Conservation (phyloP, 164 flowering plant species). For the Liquidambar formosana region DNA sequence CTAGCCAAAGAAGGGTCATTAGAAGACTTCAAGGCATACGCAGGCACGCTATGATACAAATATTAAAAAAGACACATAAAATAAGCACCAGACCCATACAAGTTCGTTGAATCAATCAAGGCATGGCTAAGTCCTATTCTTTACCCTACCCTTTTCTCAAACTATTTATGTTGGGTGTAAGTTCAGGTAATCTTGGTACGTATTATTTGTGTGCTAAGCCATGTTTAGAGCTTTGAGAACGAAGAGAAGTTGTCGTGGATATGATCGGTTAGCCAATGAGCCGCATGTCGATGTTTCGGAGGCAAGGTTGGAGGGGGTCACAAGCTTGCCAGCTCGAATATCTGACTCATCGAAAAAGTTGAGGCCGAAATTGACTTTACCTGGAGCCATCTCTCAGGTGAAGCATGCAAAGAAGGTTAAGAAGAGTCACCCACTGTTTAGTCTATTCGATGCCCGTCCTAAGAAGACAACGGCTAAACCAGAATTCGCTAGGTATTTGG, state of each 20-base stretch:
- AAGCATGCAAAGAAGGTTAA: constrained; percentile 17
- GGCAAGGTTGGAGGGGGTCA: constrained; percentile 22
- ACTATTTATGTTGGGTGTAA: background rate
- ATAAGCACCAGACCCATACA: too few species aligned
- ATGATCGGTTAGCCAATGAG: constrained; percentile 30
- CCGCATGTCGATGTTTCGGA: constrained; percentile 21
- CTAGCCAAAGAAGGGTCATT: too few species aligned
- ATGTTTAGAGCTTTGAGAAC: constrained; percentile 47
- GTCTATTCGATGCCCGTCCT: constrained; percentile 20
- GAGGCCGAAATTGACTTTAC: background rate
- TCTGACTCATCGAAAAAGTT: constrained; percentile 2
- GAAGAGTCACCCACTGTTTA: constrained; percentile 46
- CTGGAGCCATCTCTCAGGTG: background rate
- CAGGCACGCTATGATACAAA: too few species aligned
- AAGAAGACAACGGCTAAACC: constrained; percentile 39
- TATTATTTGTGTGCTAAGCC: background rate
- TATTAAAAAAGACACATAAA: too few species aligned
- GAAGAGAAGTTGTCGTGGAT: constrained; percentile 25
- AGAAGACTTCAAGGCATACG: too few species aligned
- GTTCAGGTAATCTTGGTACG: background rate
- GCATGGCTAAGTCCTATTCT: too few species aligned
- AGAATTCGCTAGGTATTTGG: constrained; percentile 52
- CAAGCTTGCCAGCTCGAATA: constrained; percentile 17
- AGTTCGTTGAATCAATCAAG: too few species aligned
- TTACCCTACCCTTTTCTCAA: background rate